Percentiles rank a stretch among this genome's conserved stretches.
These are phyloP conservation scores for Herpetomonas tarakana DNA, from an alignment of 208 protist species.

Conservation along the genomic window DNA sequence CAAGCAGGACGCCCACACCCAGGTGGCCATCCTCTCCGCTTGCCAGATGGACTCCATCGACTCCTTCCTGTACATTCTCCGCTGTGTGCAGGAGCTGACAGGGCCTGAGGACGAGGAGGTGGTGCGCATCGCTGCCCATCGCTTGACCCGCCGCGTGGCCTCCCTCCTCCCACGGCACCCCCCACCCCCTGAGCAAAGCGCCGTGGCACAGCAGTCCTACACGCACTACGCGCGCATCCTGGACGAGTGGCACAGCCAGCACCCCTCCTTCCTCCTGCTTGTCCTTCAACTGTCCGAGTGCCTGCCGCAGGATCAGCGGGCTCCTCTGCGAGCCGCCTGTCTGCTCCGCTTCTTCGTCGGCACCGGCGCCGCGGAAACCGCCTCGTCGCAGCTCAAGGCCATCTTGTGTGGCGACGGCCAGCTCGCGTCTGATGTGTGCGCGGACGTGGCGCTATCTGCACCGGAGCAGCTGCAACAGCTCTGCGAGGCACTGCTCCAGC, in stretches of 20 bases:
- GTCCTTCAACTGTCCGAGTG: constrained; percentile 17
- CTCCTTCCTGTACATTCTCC: constrained; percentile 15
- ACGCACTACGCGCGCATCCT: constrained; percentile 24
- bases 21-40: constrained; percentile 26
- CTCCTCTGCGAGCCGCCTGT: constrained; percentile 13
- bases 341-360: constrained; percentile 17
- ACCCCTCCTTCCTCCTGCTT: constrained; percentile 19
- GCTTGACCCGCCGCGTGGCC: constrained; percentile 1
- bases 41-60: constrained; percentile 18
- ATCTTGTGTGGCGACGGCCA: no score
- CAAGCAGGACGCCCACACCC: constrained; percentile 21
- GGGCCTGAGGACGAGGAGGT: constrained; percentile 7
- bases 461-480: not conserved
- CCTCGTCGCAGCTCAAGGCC: no score
- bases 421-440: not conserved
- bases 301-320: constrained; percentile 17
- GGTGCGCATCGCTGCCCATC: constrained; percentile 2
- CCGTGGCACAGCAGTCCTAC: constrained; percentile 5
- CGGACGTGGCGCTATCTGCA: not conserved
- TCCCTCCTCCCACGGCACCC: not conserved
- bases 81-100: constrained; percentile 18
- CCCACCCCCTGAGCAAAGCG: no score
- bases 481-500: constrained; percentile 18
- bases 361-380: no score
- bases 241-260: constrained; percentile 22